Conservation (phyloP, 2,329 filamentous ascomycete species). For the Elsinoe perseae region DNA sequence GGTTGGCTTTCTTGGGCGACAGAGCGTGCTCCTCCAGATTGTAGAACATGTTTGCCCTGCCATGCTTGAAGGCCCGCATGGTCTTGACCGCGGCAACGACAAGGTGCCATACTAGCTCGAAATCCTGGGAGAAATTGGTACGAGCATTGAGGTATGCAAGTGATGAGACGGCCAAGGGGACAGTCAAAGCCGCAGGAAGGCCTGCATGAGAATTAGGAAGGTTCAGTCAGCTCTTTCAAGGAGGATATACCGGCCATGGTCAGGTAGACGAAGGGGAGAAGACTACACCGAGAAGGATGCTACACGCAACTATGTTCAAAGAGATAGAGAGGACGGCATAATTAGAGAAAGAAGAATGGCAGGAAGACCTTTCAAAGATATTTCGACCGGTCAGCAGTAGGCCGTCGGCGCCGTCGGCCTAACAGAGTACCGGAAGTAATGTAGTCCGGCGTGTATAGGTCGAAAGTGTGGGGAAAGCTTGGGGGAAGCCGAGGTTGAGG, state of each 20-base stretch:
- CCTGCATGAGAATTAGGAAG: background rate
- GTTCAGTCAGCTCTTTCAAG: background rate
- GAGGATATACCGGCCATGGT: background rate
- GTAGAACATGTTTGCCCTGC: constrained; percentile 67
- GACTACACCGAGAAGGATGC: background rate
- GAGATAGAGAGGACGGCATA: background rate
- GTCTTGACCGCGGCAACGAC: constrained; percentile 1
- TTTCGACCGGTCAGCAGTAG: background rate
- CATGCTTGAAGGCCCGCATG: constrained; percentile 33
- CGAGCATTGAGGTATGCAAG: constrained; percentile 70
- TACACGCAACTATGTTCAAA: background rate
- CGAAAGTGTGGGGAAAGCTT: background rate
- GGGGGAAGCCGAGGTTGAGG: background rate
- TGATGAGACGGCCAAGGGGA: constrained; percentile 51
- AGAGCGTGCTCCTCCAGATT: constrained; percentile 59
- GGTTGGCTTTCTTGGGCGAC: constrained; percentile 38
- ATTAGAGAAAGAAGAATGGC: background rate
- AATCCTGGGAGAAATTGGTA: constrained; percentile 18
- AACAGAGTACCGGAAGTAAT: background rate
- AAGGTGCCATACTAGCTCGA: background rate
- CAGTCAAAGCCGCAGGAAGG: constrained; percentile 15
- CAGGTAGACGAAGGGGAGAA: background rate
- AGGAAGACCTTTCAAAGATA: background rate
- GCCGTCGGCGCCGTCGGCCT: background rate
- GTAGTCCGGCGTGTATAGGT: background rate